phyloP scores from a whole-genome alignment of 2,329 filamentous ascomycete species.

The Pseudocercospora ulei region DNA sequence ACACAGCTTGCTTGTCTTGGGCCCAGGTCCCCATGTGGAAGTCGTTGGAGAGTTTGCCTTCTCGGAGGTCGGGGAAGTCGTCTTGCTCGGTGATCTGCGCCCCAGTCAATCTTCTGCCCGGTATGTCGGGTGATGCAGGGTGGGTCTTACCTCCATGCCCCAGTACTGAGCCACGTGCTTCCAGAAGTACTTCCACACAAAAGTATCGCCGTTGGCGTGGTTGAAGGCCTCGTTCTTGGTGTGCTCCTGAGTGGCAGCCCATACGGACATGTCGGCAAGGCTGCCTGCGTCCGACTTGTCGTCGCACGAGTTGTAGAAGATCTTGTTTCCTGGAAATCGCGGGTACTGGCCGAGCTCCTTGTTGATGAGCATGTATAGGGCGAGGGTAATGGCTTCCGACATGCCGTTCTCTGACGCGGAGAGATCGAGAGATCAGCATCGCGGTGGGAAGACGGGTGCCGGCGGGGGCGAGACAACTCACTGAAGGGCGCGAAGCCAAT shows the following conservation, averaged over 20 bases:
- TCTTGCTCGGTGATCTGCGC: no score
- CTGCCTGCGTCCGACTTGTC: constrained; percentile 32
- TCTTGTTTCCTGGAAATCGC: constrained; percentile 33
- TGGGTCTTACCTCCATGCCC: constrained; percentile 24
- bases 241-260: constrained; percentile 31
- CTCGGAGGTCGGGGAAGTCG: constrained; percentile 23
- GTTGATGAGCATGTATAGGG: constrained; percentile 37
- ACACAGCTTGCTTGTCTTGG: constrained; percentile 35
- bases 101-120: no score
- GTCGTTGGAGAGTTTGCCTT: constrained; percentile 34
- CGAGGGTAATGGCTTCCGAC: constrained; percentile 38
- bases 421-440: no score
- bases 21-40: constrained; percentile 40
- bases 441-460: no score
- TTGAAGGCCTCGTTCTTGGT: constrained; percentile 39
- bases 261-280: constrained; percentile 36
- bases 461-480: no score
- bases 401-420: no score
- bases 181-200: constrained; percentile 38
- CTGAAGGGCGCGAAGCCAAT: no score
- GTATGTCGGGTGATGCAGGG: no score
- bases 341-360: constrained; percentile 33
- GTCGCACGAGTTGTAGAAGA: constrained; percentile 34
- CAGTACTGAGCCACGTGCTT: constrained; percentile 36
- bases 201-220: constrained; percentile 36